Evolutionary conservation across 371 early-diverging fungal species (phyloP), one percentile per base, ranked within the genome.

Genomic region (Mortierella sp.): DNA sequence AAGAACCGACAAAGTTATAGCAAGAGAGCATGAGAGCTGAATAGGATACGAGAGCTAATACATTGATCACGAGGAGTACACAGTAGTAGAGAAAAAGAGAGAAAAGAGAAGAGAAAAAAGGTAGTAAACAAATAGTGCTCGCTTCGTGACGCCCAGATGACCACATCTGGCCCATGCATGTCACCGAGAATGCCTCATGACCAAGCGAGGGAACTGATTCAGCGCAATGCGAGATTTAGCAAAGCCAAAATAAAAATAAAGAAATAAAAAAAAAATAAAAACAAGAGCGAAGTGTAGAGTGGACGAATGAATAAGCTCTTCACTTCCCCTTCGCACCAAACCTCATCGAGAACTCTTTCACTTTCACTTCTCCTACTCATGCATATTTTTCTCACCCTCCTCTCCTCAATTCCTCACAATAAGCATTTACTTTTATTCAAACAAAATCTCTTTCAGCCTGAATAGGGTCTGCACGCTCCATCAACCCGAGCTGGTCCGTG

Each of bases 211-310:
- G n/a, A n/a, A n/a, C n/a, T n/a, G n/a, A n/a, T n/a, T n/a, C n/a
- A n/a, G n/a, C n/a, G n/a, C n/a, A n/a, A n/a, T n/a, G n/a, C 35
- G 31, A 32, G 19, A 34, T 29, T 58, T 10, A 13, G 10, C n/a
- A n/a, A n/a, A n/a, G n/a, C n/a, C n/a, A n/a, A n/a, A n/a, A 64
- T 17, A 26, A 53, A 32, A 66, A 64, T 23, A 56, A 65, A 56
- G 23, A 57, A 58, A 15, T 42, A 54, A 64, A 28, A 42, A 58
- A 56, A 35, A 58, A 58, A 57, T 32, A 34, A 15, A 32, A 22
- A 28, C 17, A 17, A 55, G 17, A 55, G 29, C n/a, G 15, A 37
- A 28, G 8, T 28, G 5, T 51, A 8, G 17, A 22, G 22, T 51
- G 53, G 22, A 8, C 26, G 53, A 51, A 22, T 12, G 32, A 55